phyloP scores from a whole-genome alignment of 1,284 basidiomycete species.

The Coriolopsis trogii region DNA sequence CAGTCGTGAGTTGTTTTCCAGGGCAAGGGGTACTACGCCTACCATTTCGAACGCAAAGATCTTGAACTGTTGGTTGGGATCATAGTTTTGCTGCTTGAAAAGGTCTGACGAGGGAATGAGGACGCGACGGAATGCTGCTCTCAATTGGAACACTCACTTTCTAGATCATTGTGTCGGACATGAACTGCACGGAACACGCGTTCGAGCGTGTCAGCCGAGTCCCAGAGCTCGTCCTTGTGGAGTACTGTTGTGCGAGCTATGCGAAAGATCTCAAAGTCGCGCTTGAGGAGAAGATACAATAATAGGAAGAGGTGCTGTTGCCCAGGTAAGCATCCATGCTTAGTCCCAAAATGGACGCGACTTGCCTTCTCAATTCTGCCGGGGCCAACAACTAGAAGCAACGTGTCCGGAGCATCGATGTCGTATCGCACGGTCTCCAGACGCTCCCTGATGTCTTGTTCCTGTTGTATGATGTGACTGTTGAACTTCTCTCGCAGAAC shows the following conservation, averaged over 20 bases:
- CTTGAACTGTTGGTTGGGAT: neutral
- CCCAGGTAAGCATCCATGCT: neutral
- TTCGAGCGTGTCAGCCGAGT: conserved; percentile 25
- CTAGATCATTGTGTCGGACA: conserved; percentile 24
- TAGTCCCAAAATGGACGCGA: neutral
- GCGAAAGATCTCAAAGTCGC: conserved; percentile 29
- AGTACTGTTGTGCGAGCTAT: conserved; percentile 22
- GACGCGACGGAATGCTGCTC: neutral
- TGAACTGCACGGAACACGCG: conserved; percentile 26
- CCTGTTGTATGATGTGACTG: conserved; percentile 20
- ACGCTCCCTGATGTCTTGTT: conserved; percentile 21
- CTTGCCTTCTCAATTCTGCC: conserved; percentile 31
- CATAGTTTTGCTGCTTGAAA: conserved; percentile 3
- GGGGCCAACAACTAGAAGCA: conserved; percentile 26
- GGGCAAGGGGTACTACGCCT: neutral
- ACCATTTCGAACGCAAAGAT: neutral
- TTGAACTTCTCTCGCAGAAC: conserved; percentile 24
- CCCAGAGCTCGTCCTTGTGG: conserved; percentile 28
- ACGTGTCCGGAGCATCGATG: conserved; percentile 28
- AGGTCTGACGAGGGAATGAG: neutral
- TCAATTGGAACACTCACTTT: conserved; percentile 13
- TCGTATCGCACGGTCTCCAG: conserved; percentile 24
- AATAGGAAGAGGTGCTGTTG: conserved; percentile 28
- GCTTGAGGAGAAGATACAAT: conserved; percentile 28
- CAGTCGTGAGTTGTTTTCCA: neutral